Evolutionary conservation across 768 basidiomycete genomes (phyloP).

Genomic region (Boletus insuetus): DNA sequence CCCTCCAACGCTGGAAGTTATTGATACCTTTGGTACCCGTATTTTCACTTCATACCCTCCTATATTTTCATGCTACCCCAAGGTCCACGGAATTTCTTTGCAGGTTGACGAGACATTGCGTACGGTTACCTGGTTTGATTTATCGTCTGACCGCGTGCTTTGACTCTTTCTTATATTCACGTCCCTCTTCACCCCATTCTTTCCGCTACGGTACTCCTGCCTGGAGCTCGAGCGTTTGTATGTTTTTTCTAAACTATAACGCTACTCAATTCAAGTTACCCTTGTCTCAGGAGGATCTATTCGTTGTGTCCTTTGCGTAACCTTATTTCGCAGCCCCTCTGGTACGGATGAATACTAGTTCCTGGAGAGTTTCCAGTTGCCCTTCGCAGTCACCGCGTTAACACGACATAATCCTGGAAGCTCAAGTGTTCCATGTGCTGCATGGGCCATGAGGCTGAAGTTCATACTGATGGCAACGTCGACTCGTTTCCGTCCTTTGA

Average conservation of each 20-base stretch:
- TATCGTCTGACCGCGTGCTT: not conserved
- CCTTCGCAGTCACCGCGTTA: too few relatives aligned
- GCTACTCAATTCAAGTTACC: not conserved
- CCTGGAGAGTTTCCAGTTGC: too few relatives aligned
- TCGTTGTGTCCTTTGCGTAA: too few relatives aligned
- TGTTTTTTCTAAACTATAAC: conserved; percentile 6
- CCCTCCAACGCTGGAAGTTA: conserved; percentile 8
- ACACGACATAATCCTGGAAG: too few relatives aligned
- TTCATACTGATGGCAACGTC: too few relatives aligned
- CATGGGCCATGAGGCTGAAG: too few relatives aligned
- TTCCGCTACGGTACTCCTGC: conserved; percentile 4
- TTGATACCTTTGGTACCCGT: conserved; percentile 20
- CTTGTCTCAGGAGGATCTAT: too few relatives aligned
- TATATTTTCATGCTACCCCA: not conserved
- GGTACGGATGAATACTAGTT: too few relatives aligned
- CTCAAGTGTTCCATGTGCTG: too few relatives aligned
- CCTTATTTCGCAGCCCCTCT: too few relatives aligned
- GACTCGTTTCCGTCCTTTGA: too few relatives aligned
- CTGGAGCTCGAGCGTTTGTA: conserved; percentile 21
- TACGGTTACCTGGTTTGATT: not conserved
- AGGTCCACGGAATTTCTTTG: not conserved
- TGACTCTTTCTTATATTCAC: not conserved
- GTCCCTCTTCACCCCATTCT: not conserved
- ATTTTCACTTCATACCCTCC: conserved; percentile 18
- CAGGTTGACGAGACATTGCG: not conserved